These are phyloP conservation scores for Cryptosporidium meleagridis DNA, from an alignment of 169 alveolate genomes.

Conservation along the genomic window DNA sequence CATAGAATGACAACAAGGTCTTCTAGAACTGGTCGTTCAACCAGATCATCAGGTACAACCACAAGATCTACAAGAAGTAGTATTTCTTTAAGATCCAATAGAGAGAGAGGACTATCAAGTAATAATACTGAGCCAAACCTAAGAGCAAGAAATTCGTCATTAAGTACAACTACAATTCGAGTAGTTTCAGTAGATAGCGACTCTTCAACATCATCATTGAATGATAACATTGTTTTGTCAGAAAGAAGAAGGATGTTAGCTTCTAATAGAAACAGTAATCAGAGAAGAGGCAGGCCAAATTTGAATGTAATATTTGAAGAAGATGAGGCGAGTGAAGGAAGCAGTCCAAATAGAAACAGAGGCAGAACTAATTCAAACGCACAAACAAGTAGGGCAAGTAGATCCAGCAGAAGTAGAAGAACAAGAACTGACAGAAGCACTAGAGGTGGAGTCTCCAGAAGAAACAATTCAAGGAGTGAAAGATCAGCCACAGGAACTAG, in stretches of 20 bases:
- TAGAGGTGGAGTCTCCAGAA: not conserved
- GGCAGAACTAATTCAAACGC: not conserved
- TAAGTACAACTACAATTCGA: conserved; percentile 5
- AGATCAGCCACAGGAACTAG: not conserved
- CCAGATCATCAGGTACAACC: not conserved
- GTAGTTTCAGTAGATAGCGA: conserved; percentile 22
- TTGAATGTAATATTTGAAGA: not conserved
- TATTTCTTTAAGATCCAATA: not conserved
- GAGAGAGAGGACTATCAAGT: not conserved
- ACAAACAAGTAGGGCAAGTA: not conserved
- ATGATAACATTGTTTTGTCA: not conserved
- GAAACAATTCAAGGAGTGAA: conserved; percentile 2
- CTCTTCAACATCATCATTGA: not conserved
- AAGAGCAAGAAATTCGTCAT: not conserved
- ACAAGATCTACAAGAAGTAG: conserved; percentile 8
- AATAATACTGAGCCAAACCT: not conserved
- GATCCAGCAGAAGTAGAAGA: conserved; percentile 4
- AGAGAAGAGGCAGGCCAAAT: not conserved
- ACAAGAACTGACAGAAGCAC: not conserved
- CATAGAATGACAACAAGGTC: conserved; percentile 31
- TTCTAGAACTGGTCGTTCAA: not conserved
- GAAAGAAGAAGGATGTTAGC: not conserved
- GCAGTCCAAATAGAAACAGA: not conserved
- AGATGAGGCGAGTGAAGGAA: not conserved
- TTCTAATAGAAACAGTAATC: not conserved